Evolutionary conservation across 345 rosid genomes (phyloP).

Genomic region (Acer yangbiense): DNA sequence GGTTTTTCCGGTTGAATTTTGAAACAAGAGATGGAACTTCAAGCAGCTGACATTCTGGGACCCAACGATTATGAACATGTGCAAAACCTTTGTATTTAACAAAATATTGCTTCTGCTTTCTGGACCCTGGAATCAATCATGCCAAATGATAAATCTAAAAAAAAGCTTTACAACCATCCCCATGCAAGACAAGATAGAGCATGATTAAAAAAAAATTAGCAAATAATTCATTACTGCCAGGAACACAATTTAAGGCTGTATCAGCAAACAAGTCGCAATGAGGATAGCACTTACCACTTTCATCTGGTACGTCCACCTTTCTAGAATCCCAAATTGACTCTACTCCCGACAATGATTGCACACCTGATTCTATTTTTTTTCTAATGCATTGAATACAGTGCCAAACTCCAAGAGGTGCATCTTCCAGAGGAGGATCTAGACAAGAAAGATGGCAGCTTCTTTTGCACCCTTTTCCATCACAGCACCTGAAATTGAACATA

Average conservation of each 20-base stretch:
- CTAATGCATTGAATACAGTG: conserved; percentile 43
- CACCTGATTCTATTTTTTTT: conserved; percentile 49
- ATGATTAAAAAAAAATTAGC: not conserved
- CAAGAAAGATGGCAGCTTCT: conserved; percentile 52
- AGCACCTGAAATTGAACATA: conserved; percentile 39
- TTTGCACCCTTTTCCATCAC: conserved; percentile 55
- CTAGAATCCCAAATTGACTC: conserved; percentile 55
- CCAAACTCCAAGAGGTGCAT: conserved; percentile 53
- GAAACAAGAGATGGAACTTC: conserved; percentile 45
- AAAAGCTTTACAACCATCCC: not conserved
- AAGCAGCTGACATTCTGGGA: conserved; percentile 43
- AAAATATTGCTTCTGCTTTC: conserved; percentile 42
- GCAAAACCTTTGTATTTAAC: conserved; percentile 61
- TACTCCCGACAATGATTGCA: conserved; percentile 48
- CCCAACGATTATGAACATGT: conserved; percentile 62
- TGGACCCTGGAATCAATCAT: conserved; percentile 27
- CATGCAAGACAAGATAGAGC: not conserved
- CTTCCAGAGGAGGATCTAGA: conserved; percentile 41
- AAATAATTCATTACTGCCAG: not conserved
- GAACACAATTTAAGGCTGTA: not conserved
- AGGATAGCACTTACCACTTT: conserved; percentile 36
- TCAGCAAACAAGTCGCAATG: not conserved
- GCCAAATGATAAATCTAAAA: not conserved
- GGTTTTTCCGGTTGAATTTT: conserved; percentile 38
- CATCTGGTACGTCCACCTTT: conserved; percentile 36